A percentile compares a stretch with the other conserved stretches of the same genome.
Conservation (phyloP, 2,329 filamentous ascomycete genomes). For the Kalaharituber pfeilii region DNA sequence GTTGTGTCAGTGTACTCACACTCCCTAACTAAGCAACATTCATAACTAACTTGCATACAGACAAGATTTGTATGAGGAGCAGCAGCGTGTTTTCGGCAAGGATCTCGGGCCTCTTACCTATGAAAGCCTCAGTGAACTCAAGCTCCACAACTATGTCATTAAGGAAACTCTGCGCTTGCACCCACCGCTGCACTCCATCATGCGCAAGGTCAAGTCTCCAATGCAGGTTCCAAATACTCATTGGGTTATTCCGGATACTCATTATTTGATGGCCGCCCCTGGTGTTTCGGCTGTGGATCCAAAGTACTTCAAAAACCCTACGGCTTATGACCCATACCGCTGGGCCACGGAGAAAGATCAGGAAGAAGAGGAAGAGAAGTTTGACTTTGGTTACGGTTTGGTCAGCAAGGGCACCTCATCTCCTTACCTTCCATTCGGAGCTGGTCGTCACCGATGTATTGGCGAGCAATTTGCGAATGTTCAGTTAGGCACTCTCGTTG, state of each 20-base stretch:
- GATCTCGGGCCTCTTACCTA: conserved; percentile 41
- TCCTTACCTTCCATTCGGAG: conserved; percentile 55
- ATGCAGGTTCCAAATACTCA: conserved; percentile 41
- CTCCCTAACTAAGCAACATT: too few relatives aligned
- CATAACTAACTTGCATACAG: background rate
- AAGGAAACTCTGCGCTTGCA: conserved; percentile 57
- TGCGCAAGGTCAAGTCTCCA: conserved; percentile 54
- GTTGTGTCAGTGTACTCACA: conserved; percentile 38
- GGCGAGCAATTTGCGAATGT: conserved; percentile 61
- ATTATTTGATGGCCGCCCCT: conserved; percentile 36
- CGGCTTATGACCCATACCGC: conserved; percentile 43
- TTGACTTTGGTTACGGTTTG: conserved; percentile 44
- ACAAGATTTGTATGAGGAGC: conserved; percentile 54
- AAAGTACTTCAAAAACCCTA: conserved; percentile 43
- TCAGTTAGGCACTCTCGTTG: conserved; percentile 48
- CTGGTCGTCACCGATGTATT: conserved; percentile 55
- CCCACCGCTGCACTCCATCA: conserved; percentile 53
- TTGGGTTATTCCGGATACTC: conserved; percentile 37
- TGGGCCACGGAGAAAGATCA: conserved; percentile 29
- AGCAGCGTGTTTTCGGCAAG: conserved; percentile 38
- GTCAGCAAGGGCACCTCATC: conserved; percentile 43
- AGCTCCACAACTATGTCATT: conserved; percentile 45
- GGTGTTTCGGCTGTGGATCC: conserved; percentile 33
- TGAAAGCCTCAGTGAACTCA: conserved; percentile 41
- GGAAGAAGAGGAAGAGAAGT: conserved; percentile 34